Base-by-base conservation (phyloP, 2,329 filamentous ascomycete species). In the Calonectria multiphialidica region DNA sequence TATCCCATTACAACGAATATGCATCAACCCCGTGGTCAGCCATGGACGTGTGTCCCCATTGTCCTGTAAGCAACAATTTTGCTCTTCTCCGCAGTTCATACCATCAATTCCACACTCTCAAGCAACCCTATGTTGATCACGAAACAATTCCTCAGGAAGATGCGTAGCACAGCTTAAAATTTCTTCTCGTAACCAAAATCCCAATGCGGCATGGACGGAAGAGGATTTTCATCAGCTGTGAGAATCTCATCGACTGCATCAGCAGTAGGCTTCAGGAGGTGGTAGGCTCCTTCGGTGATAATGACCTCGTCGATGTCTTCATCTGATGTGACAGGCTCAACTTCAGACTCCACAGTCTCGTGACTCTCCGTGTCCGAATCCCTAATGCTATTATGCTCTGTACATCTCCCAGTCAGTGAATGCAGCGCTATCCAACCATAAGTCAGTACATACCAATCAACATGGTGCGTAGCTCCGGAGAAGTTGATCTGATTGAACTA, bases 381-480 rank as follows among this genome's bases (percentile, higher is more conserved):
- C 28, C 68, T 55, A 28, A 77, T 25, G 23, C 71, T 42, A 37
- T 73, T 67, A 40, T 77, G 79, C 53, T 81, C 80, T 81, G 28
- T 12, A 9, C 44, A 37, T 13, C 13, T 21, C 13, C 5, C 37
- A 7, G 61, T 79, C 42, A 79, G 72, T 35, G 28, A 47, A 18
- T 5, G 35, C 16, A 23, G 13, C 25, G 5, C 7, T 25, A 6
- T 12, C 13, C 13, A 10, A 21, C 3, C 5, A 13, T 25, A 21
- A 49, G 21, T 21, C 55, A 33, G 9, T 5, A 72, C 80, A 71
- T 76, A 84, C 82, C 82, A 55, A 84, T 77, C 49, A 83, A 65
- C 37, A 79, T 79, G 5, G 77, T 71, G 28, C 62, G 62, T 16
- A 59, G 69, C 9, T 77, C 71, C 13, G 81, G 78, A 3, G 81